Conservation (phyloP, 2,329 filamentous ascomycete genomes). For the Apiospora aurea region DNA sequence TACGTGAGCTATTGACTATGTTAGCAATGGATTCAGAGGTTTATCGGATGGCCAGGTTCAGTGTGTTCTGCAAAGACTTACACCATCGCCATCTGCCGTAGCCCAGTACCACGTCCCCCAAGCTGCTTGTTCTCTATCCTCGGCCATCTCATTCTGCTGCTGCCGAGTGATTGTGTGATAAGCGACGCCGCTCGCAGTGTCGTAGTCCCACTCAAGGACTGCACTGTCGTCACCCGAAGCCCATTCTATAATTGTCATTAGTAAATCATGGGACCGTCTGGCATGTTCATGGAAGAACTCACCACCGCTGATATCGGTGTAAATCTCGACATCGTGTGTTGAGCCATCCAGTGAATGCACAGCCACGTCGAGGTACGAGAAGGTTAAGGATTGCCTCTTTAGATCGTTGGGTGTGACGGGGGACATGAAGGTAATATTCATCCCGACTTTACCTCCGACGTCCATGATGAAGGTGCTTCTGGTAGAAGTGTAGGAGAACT, state of each 20-base stretch:
- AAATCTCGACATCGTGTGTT: constrained; percentile 71
- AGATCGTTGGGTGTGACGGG: constrained; percentile 73
- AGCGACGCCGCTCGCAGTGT: constrained; percentile 55
- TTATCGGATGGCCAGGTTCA: not conserved
- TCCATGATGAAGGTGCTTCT: constrained; percentile 73
- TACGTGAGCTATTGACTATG: constrained; percentile 61
- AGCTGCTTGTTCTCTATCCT: constrained; percentile 74
- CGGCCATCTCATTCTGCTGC: constrained; percentile 70
- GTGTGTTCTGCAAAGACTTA: constrained; percentile 40
- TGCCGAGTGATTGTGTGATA: constrained; percentile 71
- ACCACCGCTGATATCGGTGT: constrained; percentile 76
- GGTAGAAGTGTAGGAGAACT: constrained; percentile 75
- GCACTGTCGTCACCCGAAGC: constrained; percentile 66
- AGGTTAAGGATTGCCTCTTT: constrained; percentile 71
- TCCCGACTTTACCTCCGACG: constrained; percentile 64
- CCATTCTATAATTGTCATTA: constrained; percentile 63
- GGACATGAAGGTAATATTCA: constrained; percentile 75
- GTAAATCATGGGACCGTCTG: not conserved
- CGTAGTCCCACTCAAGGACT: constrained; percentile 69
- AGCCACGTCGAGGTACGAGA: constrained; percentile 73
- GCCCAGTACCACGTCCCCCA: constrained; percentile 82
- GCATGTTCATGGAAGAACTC: constrained; percentile 35
- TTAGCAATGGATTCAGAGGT: constrained; percentile 28
- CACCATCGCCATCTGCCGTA: constrained; percentile 60
- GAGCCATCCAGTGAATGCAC: constrained; percentile 68